Conservation (phyloP, 164 flowering plant species). For the Stephania japonica region DNA sequence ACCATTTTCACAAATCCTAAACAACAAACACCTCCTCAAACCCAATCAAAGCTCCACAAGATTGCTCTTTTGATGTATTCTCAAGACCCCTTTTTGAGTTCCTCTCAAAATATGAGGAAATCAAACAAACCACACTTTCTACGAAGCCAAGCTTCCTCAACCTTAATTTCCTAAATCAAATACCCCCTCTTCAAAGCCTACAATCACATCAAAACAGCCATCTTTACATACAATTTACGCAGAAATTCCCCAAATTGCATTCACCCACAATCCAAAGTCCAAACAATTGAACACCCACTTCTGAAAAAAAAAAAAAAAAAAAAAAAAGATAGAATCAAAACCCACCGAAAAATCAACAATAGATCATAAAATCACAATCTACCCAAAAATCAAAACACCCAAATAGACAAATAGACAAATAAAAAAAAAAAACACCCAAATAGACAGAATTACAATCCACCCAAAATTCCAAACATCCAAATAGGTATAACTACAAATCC, state of each 20-base stretch:
- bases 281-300: slow-evolving; percentile 2
- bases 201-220: background rate
- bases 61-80: background rate
- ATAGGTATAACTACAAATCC: background rate
- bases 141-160: slow-evolving; percentile 7
- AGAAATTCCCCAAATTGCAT: slow-evolving; percentile 10
- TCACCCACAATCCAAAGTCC: slow-evolving; percentile 14
- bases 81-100: background rate
- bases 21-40: background rate
- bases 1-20: slow-evolving; percentile 32
- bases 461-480: background rate
- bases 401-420: slow-evolving; percentile 5
- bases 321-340: too few relatives aligned
- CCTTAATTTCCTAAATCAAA: slow-evolving; percentile 8
- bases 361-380: too few relatives aligned
- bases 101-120: background rate
- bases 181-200: background rate
- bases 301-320: slow-evolving; percentile 1
- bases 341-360: background rate
- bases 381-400: background rate
- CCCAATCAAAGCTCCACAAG: background rate
- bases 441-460: too few relatives aligned
- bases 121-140: slow-evolving; percentile 3
- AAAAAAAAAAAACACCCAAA: background rate
- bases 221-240: slow-evolving; percentile 1